Evolutionary conservation across 2,329 filamentous ascomycete species (phyloP), one percentile per base, ranked within the genome.

Genomic region (Amphichorda felina): DNA sequence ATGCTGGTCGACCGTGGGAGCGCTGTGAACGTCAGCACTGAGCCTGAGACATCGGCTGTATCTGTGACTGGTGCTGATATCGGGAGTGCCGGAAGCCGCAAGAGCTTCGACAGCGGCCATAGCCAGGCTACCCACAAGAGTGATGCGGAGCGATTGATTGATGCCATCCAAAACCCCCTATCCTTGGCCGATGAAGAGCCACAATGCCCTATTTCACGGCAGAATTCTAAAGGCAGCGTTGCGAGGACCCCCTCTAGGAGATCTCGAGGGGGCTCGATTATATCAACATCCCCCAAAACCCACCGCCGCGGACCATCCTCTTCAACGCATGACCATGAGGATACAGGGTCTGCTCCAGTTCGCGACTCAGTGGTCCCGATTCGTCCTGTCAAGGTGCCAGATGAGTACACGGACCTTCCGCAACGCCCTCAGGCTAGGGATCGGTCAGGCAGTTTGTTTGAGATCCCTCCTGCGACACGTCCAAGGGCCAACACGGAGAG

Each of bases 131-230:
- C 75, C 42, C 68, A 59, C 13, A 59, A 51, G 27, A 75, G 75
- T 42, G 77, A 84, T 44, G 76, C 80, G 0, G 80, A 85, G 40
- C 64, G 80, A 19, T 59, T 86, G 10, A 84, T 85, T 17, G 72
- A 83, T 48, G 80, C 79, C 3, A 81, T 86, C 3, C 72, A 79
- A 45, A 75, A 72, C 9, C 71, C 79, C 0, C 54, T 74, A 2
- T 50, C 57, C 2, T 45, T 67, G 1, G 56, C 60, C 4, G 53
- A 56, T 0, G 49, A 44, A 11, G 61, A 63, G 11, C 36, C 46
- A 0, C 60, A 61, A 17, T 50, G 52, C 8, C 49, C 55, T 2
- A 7, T 21, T 1, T 40, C 41, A 2, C 40, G 40, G 3, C 28
- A 29, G 10, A 37, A 39, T 4, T 47, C 50, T 1, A 41, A 34